Evolutionary conservation across 768 basidiomycete species (phyloP).

Genomic region (Termitomyces sp.): DNA sequence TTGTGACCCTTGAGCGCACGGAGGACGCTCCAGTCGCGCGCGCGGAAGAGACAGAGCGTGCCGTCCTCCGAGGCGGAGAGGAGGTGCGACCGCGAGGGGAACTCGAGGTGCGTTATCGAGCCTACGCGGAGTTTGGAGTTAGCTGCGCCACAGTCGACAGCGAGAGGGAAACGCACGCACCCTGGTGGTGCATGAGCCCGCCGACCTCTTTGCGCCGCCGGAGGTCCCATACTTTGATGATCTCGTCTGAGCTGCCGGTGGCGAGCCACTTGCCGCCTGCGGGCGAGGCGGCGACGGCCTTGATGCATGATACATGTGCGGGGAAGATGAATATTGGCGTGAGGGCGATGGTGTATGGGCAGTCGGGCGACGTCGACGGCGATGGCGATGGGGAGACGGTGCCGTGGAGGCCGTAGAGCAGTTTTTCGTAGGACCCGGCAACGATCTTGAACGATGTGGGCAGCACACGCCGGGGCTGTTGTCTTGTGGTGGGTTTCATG

Average conservation of each 20-base stretch:
- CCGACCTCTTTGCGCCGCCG: constrained; percentile 90
- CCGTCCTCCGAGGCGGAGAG: constrained; percentile 92
- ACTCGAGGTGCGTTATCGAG: constrained; percentile 83
- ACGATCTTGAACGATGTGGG: constrained; percentile 77
- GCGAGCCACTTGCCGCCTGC: constrained; percentile 94
- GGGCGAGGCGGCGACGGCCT: constrained; percentile 84
- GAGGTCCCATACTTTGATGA: constrained; percentile 96
- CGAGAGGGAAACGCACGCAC: constrained; percentile 31
- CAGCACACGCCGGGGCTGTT: constrained; percentile 14
- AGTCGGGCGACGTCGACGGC: not conserved
- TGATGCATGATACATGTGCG: constrained; percentile 91
- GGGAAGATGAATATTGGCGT: constrained; percentile 94
- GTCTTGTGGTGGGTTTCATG: not conserved
- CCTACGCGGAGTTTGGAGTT: constrained; percentile 37
- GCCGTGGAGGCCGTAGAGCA: constrained; percentile 86
- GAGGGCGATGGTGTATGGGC: constrained; percentile 25
- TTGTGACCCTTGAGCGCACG: constrained; percentile 90
- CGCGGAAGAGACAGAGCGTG: constrained; percentile 82
- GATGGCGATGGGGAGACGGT: constrained; percentile 26
- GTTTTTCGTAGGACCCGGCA: constrained; percentile 93
- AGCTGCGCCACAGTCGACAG: not conserved
- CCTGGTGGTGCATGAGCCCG: constrained; percentile 91
- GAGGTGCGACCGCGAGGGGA: constrained; percentile 86
- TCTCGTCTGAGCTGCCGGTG: constrained; percentile 93
- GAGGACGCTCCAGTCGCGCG: constrained; percentile 91